Percentiles rank a stretch among this genome's conserved stretches.
phyloP scores from a whole-genome alignment of 768 basidiomycete genomes.

The Termitomyces sp. region DNA sequence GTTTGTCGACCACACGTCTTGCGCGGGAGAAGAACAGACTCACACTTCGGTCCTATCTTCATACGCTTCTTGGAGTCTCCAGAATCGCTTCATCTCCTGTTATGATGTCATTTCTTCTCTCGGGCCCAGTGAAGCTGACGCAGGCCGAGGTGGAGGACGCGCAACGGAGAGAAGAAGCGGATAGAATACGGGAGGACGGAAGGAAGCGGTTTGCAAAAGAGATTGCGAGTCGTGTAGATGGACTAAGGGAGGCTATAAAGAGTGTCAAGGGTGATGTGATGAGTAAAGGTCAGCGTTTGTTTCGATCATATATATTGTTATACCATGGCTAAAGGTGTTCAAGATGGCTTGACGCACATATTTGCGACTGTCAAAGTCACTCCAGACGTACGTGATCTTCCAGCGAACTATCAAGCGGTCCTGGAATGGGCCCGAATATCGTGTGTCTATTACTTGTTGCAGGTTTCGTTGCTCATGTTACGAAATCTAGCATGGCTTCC shows the following conservation, averaged over 20 bases:
- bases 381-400: slow-evolving; percentile 69
- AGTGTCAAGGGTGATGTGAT: slow-evolving; percentile 94
- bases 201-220: slow-evolving; percentile 80
- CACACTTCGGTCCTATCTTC: slow-evolving; percentile 91
- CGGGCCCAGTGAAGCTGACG: slow-evolving; percentile 63
- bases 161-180: slow-evolving; percentile 78
- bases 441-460: slow-evolving; percentile 39
- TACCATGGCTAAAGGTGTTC: not conserved
- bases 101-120: slow-evolving; percentile 78
- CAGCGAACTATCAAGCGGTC: slow-evolving; percentile 81
- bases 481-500: slow-evolving; percentile 69
- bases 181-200: slow-evolving; percentile 82
- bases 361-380: slow-evolving; percentile 86
- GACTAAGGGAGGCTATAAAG: slow-evolving; percentile 74
- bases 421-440: slow-evolving; percentile 97
- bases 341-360: slow-evolving; percentile 84
- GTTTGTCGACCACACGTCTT: slow-evolving; percentile 40
- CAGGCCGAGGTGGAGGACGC: slow-evolving; percentile 77
- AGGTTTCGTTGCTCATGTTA: not conserved
- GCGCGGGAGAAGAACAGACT: slow-evolving; percentile 93
- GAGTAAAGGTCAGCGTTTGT: slow-evolving; percentile 52
- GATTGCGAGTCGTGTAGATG: slow-evolving; percentile 82
- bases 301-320: not conserved
- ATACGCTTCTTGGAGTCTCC: slow-evolving; percentile 63
- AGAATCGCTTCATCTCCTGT: slow-evolving; percentile 82